Percentiles rank a stretch among this genome's conserved stretches.
phyloP scores from a whole-genome alignment of 805 yeast genomes.

The Scheffersomyces spartinae region DNA sequence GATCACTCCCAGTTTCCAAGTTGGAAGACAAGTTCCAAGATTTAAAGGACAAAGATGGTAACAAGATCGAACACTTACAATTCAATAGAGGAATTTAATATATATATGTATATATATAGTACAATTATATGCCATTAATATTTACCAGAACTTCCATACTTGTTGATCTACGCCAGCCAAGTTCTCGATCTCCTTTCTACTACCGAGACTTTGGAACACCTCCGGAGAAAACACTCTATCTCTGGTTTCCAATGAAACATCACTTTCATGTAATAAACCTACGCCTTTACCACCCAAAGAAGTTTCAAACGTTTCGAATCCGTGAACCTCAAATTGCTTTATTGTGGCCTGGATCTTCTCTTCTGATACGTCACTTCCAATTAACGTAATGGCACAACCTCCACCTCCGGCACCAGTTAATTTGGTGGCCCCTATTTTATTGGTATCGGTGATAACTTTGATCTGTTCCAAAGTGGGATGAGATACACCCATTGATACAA shows the following conservation, averaged over 20 bases:
- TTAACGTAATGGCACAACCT: conserved; percentile 89
- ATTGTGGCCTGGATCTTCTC: conserved; percentile 24
- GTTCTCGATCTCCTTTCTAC: conserved; percentile 37
- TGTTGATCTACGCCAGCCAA: conserved; percentile 31
- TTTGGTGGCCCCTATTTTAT: conserved; percentile 74
- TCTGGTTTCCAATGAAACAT: conserved; percentile 5
- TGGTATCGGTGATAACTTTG: conserved; percentile 50
- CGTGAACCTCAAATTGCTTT: conserved; percentile 26
- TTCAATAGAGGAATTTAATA: conserved; percentile 87
- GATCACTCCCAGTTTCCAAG: conserved; percentile 41
- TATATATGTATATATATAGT: conserved; percentile 1
- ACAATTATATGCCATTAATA: neutral
- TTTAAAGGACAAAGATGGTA: conserved; percentile 52
- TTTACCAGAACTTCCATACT: conserved; percentile 56
- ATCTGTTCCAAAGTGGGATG: conserved; percentile 84
- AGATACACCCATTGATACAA: conserved; percentile 80
- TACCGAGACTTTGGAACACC: conserved; percentile 23
- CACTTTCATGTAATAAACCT: conserved; percentile 31
- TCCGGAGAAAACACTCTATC: conserved; percentile 15
- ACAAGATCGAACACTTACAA: conserved; percentile 47
- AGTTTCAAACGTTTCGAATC: conserved; percentile 70
- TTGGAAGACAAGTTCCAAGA: conserved; percentile 57
- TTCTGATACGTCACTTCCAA: conserved; percentile 34
- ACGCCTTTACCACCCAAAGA: conserved; percentile 86
- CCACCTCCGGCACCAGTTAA: conserved; percentile 99